phyloP scores from a whole-genome alignment of 2,329 filamentous ascomycete species.

The Aspergillus neotritici region DNA sequence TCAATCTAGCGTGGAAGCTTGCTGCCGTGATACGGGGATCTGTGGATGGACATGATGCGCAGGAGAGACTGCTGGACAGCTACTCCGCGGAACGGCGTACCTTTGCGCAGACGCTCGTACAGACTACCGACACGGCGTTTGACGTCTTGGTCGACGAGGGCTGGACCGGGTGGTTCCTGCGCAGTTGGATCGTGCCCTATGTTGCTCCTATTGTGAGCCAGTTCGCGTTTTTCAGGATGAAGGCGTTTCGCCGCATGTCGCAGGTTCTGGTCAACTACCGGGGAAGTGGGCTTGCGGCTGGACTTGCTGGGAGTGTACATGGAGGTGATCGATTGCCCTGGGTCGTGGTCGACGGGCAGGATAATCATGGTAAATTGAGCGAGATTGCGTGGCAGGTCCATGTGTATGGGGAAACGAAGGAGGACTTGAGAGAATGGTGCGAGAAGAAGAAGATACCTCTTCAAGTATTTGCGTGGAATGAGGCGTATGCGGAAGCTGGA shows the following conservation, averaged over 20 bases:
- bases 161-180: conserved; percentile 38
- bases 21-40: conserved; percentile 40
- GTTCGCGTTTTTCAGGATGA: conserved; percentile 14
- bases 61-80: conserved; percentile 38
- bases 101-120: conserved; percentile 42
- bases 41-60: conserved; percentile 21
- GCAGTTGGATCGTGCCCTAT: conserved; percentile 37
- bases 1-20: conserved; percentile 54
- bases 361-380: conserved; percentile 24
- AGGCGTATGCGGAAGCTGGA: conserved; percentile 17
- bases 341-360: conserved; percentile 17
- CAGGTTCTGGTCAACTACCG: conserved; percentile 44
- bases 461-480: conserved; percentile 21
- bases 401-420: conserved; percentile 20
- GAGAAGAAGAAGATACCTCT: conserved; percentile 14
- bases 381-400: conserved; percentile 29
- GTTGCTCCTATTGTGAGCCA: conserved; percentile 22
- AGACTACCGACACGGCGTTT: conserved; percentile 41
- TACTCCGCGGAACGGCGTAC: conserved; percentile 47
- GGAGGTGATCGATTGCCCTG: conserved; percentile 46
- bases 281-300: conserved; percentile 33
- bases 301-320: conserved; percentile 32
- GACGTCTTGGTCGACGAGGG: conserved; percentile 33
- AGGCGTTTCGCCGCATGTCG: conserved; percentile 34
- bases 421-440: conserved; percentile 22